Evolutionary conservation across 768 basidiomycete genomes (phyloP).

Genomic region (Boletales sp.): DNA sequence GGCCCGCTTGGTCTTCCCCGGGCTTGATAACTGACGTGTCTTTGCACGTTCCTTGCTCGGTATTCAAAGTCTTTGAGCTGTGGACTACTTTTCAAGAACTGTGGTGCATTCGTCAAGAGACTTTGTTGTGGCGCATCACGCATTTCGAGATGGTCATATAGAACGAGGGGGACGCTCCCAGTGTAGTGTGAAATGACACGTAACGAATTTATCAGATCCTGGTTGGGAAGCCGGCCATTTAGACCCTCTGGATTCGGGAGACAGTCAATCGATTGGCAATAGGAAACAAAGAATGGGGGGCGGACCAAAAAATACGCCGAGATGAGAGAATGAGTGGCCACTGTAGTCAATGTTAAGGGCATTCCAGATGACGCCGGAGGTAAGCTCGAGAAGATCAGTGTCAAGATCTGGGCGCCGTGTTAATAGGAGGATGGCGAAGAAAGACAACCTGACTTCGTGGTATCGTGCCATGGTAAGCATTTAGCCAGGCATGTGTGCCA

Average conservation of each 20-base stretch:
- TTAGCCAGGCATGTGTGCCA: constrained; percentile 92
- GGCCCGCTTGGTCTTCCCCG: constrained; percentile 81
- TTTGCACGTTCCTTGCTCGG: constrained; percentile 62
- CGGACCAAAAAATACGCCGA: constrained; percentile 93
- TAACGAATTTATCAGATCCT: constrained; percentile 88
- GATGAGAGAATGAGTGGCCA: constrained; percentile 92
- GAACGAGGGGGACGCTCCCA: constrained; percentile 69
- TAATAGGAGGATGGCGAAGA: neutral
- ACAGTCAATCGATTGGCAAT: constrained; percentile 1
- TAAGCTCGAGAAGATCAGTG: constrained; percentile 57
- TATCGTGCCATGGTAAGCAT: constrained; percentile 68
- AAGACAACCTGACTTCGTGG: constrained; percentile 56
- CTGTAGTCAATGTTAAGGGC: constrained; percentile 94
- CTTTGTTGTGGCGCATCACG: constrained; percentile 36
- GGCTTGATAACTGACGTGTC: constrained; percentile 72
- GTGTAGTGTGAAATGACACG: constrained; percentile 67
- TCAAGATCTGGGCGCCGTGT: constrained; percentile 48
- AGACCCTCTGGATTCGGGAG: constrained; percentile 66
- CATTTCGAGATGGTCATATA: constrained; percentile 74
- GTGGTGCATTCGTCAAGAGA: constrained; percentile 45
- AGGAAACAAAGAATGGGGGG: neutral
- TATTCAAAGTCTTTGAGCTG: constrained; percentile 51
- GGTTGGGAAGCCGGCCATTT: constrained; percentile 93
- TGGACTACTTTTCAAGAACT: constrained; percentile 36
- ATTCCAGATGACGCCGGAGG: constrained; percentile 93